These are phyloP conservation scores for Leccinum pellstonianum DNA, from an alignment of 768 basidiomycete species.

Conservation along the genomic window DNA sequence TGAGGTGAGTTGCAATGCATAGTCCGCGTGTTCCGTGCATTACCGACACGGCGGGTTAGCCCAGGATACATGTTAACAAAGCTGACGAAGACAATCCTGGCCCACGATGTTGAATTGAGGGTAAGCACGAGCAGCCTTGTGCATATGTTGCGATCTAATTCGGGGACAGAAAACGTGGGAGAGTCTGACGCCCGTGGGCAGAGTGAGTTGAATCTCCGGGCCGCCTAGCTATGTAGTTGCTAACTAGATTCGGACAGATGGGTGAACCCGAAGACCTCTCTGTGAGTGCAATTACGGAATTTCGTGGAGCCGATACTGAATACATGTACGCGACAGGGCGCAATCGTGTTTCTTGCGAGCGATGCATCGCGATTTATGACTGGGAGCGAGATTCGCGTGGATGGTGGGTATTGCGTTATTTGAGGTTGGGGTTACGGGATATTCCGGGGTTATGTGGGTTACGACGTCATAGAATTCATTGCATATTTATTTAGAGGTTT, in stretches of 20 bases:
- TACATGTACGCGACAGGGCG: slow-evolving; percentile 50
- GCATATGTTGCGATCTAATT: background rate
- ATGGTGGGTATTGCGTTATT: slow-evolving; percentile 83
- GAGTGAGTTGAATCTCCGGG: slow-evolving; percentile 41
- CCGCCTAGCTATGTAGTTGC: slow-evolving; percentile 26
- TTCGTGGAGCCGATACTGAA: background rate
- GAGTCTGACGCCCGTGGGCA: slow-evolving; percentile 80
- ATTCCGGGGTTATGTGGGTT: slow-evolving; percentile 13
- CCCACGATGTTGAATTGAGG: slow-evolving; percentile 72
- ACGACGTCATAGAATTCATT: slow-evolving; percentile 28
- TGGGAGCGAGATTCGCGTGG: slow-evolving; percentile 79
- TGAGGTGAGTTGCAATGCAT: slow-evolving; percentile 47
- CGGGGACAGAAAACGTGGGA: slow-evolving; percentile 76
- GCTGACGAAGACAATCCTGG: slow-evolving; percentile 80
- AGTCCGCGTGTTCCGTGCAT: background rate
- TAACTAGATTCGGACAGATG: slow-evolving; percentile 49
- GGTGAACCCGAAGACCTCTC: slow-evolving; percentile 92
- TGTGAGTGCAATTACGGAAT: slow-evolving; percentile 38
- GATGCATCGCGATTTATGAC: slow-evolving; percentile 92
- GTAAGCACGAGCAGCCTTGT: slow-evolving; percentile 34
- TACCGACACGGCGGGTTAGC: slow-evolving; percentile 37
- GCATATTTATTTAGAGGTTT: background rate
- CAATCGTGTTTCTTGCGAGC: slow-evolving; percentile 86
- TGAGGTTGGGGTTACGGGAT: slow-evolving; percentile 29
- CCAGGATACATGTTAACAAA: slow-evolving; percentile 96